Evolutionary conservation across 805 yeast genomes (phyloP), one percentile per base, ranked within the genome.

Genomic region (Tetrapisispora phaffii): DNA sequence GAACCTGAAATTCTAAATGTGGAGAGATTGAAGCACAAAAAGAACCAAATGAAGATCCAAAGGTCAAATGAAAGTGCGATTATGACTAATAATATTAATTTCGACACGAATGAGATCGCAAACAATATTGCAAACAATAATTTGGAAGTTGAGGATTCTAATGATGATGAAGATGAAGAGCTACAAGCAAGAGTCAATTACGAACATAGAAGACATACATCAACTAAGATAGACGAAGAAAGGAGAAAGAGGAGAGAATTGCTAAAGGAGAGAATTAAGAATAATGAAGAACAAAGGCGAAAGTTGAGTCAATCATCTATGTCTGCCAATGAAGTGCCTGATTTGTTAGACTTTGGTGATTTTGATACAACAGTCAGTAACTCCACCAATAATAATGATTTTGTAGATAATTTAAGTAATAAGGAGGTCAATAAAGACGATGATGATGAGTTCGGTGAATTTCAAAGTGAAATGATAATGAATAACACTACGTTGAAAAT

Each of bases 371-470:
- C 23, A 33, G 19, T 31, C 15, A 21, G 21, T n/a, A 7, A 23
- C 2, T 32, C 34, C 10, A 32, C 13, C 7, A 32, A n/a, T 16
- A 20, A 20, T 38, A 16, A 32, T 35, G 21, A 32, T 20, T 34
- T n/a, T 16, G 26, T 23, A 12, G 16, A 20, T 24, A 42, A 44
- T 39, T 44, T 45, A 16, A 40, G 19, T n/a, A 39, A 42, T 13
- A 23, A 33, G 3, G 35, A 46, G 15, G 53, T 44, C 21, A 50
- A 50, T 39, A 62, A 59, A 13, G 61, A 55, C 15, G 59, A 59
- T 8, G 65, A 62, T 38, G 67, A 66, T 48, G 67, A 59, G 19
- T 63, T 63, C 50, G 70, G 72, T 36, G 66, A 66, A 46, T 61
- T 62, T 55, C 65, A 63, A 57, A 52, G 58, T 41, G 62, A 61